These are phyloP conservation scores for Fusarium temperatum DNA, from an alignment of 2,329 filamentous ascomycete species.

Conservation along the genomic window DNA sequence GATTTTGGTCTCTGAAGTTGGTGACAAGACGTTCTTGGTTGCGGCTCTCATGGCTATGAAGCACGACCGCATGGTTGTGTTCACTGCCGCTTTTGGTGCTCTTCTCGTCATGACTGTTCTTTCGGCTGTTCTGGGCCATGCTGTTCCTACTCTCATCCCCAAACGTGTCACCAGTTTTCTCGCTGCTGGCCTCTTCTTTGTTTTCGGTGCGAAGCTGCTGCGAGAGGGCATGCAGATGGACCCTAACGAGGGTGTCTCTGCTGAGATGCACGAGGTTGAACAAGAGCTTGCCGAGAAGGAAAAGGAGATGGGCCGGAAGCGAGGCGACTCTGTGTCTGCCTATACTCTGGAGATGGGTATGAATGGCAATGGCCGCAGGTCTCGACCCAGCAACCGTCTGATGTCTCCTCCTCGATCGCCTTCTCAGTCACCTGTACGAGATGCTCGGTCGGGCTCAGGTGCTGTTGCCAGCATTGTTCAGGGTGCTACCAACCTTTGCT, in stretches of 20 bases:
- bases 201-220: constrained; percentile 87
- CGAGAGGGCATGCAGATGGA: constrained; percentile 90
- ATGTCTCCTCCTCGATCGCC: constrained; percentile 83
- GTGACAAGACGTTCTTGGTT: constrained; percentile 98
- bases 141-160: constrained; percentile 87
- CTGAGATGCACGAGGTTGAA: constrained; percentile 98
- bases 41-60: constrained; percentile 99
- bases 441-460: constrained; percentile 58
- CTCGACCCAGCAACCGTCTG: constrained; percentile 77
- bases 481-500: constrained; percentile 86
- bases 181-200: constrained; percentile 84
- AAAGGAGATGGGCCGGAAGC: constrained; percentile 72
- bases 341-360: constrained; percentile 85
- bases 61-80: constrained; percentile 91
- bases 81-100: constrained; percentile 92
- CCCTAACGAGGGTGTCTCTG: constrained; percentile 88
- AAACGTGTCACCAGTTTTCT: constrained; percentile 91
- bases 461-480: constrained; percentile 55
- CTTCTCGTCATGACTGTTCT: constrained; percentile 94
- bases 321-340: constrained; percentile 72
- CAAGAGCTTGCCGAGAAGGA: constrained; percentile 94
- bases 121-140: constrained; percentile 91
- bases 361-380: constrained; percentile 65
- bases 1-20: constrained; percentile 96
- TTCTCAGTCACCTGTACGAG: constrained; percentile 76